Base-by-base conservation (phyloP, 192 early-diverging fungal genomes). In the Haplosporangium gracile region DNA sequence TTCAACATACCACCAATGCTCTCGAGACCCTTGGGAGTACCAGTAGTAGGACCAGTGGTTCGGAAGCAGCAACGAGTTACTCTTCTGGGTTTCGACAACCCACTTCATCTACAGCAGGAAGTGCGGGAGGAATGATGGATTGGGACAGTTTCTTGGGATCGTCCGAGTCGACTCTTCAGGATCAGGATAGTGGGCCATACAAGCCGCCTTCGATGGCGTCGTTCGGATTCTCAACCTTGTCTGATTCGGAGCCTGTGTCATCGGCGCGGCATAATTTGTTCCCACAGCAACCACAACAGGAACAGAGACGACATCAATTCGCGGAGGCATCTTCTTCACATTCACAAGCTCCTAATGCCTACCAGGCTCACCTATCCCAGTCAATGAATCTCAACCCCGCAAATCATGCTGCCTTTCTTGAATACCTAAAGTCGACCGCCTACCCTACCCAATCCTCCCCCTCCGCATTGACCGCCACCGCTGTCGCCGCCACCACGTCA, bases 141-240 rank as follows among this genome's bases (percentile, higher is more conserved):
- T 86, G 84, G 84, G 84, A 86, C 24, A 81, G 65, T 45, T 86
- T 86, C 49, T 68, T 86, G 10, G 79, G 70, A 16, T 86, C 84
- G 39, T 80, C 84, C 16, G 84, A 86, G 10, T 78, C 83, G 24
- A 78, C 68, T n/a, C 1, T 85, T 2, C 39, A 69, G 43, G 43
- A 45, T 2, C 36, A 36, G 4, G 78, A 85, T 8, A 63, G 76
- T 53, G 45, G 53, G 42, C 78, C 84, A 5, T 86, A 81, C 75
- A 43, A 78, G 40, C 78, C 78, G 34, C 71, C 84, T 4, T 72
- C 83, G 5, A 74, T 83, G 63, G 76, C 77, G 0, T 72, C 78
- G 38, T 77, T 80, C 47, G 32, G 24, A 2, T 70, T 57, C 47
- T 34, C 55, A 55, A 68, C 60, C 7, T 16, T 68, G 11, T 29